Percentiles rank a stretch among this genome's conserved stretches.
phyloP scores from a whole-genome alignment of 306 rosid genomes.

The Echinosophora koreensis region DNA sequence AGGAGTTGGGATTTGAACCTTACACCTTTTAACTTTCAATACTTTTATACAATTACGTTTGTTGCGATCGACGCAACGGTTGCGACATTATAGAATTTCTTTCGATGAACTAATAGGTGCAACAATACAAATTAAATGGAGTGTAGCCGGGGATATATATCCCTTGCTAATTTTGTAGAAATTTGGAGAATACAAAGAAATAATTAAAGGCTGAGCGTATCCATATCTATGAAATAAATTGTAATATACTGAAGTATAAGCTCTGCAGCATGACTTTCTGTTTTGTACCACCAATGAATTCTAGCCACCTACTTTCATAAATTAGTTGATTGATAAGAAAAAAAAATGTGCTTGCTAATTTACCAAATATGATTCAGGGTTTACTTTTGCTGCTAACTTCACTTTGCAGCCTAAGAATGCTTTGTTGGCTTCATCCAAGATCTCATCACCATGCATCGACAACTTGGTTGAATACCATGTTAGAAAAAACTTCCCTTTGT shows the following conservation, averaged over 20 bases:
- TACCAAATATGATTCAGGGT: neutral
- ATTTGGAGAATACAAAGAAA: too few relatives aligned
- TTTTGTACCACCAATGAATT: constrained; percentile 94
- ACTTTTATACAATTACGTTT: too few relatives aligned
- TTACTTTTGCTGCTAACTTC: constrained; percentile 90
- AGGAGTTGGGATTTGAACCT: too few relatives aligned
- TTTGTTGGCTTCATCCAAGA: constrained; percentile 86
- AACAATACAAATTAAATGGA: too few relatives aligned
- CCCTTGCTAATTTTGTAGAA: too few relatives aligned
- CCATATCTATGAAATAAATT: constrained; percentile 82
- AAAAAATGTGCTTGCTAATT: neutral
- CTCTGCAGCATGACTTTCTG: constrained; percentile 85
- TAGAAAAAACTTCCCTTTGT: constrained; percentile 80
- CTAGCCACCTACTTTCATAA: constrained; percentile 75
- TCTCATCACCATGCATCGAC: constrained; percentile 80
- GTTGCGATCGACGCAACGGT: too few relatives aligned
- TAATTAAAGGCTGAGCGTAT: constrained; percentile 47
- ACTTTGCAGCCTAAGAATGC: constrained; percentile 76
- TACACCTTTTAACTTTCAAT: too few relatives aligned
- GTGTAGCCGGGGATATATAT: too few relatives aligned
- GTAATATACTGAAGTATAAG: constrained; percentile 91
- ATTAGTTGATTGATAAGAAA: constrained; percentile 14
- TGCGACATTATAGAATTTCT: too few relatives aligned
- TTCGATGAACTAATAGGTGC: too few relatives aligned
- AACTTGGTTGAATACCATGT: constrained; percentile 90